Base-by-base conservation (phyloP, 2,329 filamentous ascomycete species). In the Hymenoscyphus linearis region DNA sequence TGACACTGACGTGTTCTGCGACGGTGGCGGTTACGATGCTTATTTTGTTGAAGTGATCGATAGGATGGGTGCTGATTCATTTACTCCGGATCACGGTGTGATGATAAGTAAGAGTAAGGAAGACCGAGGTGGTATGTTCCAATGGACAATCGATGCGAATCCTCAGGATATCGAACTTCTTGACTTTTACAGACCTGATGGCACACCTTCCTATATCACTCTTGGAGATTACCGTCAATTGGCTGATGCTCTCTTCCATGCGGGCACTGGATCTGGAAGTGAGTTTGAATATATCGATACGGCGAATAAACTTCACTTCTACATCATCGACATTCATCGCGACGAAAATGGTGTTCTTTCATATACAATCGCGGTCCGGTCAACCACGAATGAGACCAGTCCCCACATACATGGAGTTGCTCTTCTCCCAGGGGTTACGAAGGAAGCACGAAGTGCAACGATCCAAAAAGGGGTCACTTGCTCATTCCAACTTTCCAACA, bases 81-180 rank as follows among this genome's bases (percentile, higher is more conserved):
- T 63, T 53, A 54, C 47, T 2, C 58, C 63, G 16, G 63, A 65
- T 22, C 60, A 59, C 4, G 63, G 63, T 16, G 63, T 65, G 26
- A 63, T 65, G 61, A 62, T 65, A 16, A 61, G 60, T 18, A 65
- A 65, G 55, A 52, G 52, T 5, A 63, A 62, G 34, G 35, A 57
- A 5, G 52, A 59, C 31, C 12, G 47, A 2, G 25, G 27, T 2
- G 57, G 58, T 5, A 55, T 57, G 4, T 65, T 61, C 35, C 61
- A 63, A 22, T 65, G 63, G 63, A 60, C 40, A 2, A 63, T 65
- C 14, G 63, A 65, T 35, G 61, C 63, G 7, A 65, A 65, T 13
- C 63, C 63, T 2, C 61, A 65, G 16, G 63, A 65, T 52, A 63
- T 65, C 27, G 31, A 40, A 25, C 52, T 65, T 10, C 56, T 65